Percentiles rank a stretch among this genome's conserved stretches.
Conservation (phyloP, 345 rosid species). For the Erysimum cheiranthoides region DNA sequence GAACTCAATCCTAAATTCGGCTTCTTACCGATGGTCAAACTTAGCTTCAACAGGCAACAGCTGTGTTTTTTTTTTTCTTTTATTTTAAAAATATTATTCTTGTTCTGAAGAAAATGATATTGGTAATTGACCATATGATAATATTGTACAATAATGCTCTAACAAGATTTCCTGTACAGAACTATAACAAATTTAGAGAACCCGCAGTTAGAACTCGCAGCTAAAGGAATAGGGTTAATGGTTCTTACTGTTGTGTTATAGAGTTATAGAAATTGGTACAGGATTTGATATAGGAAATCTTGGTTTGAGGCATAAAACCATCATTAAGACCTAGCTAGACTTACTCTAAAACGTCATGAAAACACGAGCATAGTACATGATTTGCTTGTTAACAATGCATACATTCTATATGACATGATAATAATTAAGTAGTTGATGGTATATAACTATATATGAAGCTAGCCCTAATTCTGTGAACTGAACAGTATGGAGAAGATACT, state of each 20-base stretch:
- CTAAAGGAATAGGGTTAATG: constrained; percentile 1
- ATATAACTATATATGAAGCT: constrained; percentile 7
- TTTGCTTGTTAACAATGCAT: background rate
- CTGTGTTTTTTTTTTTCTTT: constrained; percentile 29
- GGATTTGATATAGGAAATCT: constrained; percentile 8
- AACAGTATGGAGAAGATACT: constrained; percentile 82
- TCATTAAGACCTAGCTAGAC: constrained; percentile 11
- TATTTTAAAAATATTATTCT: background rate
- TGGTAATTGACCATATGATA: constrained; percentile 6
- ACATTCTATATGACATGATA: background rate
- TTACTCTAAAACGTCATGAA: background rate
- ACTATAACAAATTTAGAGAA: background rate
- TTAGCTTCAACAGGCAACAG: constrained; percentile 38
- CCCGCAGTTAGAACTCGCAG: background rate
- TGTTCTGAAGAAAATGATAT: background rate
- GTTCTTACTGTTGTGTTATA: constrained; percentile 1
- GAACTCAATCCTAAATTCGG: constrained; percentile 37
- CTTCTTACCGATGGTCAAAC: constrained; percentile 43
- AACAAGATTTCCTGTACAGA: background rate
- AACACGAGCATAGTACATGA: background rate
- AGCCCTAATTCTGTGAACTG: constrained; percentile 16
- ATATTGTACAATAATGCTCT: background rate
- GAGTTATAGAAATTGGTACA: constrained; percentile 1
- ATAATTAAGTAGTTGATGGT: constrained; percentile 3
- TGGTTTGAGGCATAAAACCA: background rate